These are phyloP conservation scores for Globisporangium iwayamae DNA, from an alignment of 352 stramenopile species.

Conservation along the genomic window DNA sequence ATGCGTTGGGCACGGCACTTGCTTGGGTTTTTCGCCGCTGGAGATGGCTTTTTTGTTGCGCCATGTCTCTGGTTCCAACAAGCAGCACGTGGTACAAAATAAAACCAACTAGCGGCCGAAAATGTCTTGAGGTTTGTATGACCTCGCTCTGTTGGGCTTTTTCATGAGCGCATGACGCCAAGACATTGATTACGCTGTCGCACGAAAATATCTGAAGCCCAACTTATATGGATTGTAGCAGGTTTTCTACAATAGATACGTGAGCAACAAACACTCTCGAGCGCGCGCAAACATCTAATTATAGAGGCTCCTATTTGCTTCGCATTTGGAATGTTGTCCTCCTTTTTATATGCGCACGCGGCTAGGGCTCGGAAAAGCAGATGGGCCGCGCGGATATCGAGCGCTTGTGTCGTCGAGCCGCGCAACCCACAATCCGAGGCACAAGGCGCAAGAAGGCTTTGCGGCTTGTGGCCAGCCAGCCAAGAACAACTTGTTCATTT, in stretches of 20 bases:
- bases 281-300: background rate
- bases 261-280: background rate
- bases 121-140: conserved; percentile 2
- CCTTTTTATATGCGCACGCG: conserved; percentile 3
- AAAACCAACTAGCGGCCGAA: background rate
- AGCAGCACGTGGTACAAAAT: background rate
- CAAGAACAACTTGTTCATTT: conserved; percentile 4
- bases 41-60: background rate
- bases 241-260: background rate
- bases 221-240: background rate
- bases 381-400: conserved; percentile 4
- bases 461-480: background rate
- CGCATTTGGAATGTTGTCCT: background rate
- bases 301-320: background rate
- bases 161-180: background rate
- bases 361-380: background rate
- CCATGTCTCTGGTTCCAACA: conserved; percentile 9
- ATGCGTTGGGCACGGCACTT: background rate
- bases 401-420: conserved; percentile 11
- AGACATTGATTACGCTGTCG: background rate
- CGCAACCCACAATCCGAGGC: conserved; percentile 2
- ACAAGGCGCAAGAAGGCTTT: background rate
- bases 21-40: background rate
- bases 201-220: too few species aligned
- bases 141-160: background rate